Conservation (phyloP, 495 filamentous ascomycete species). For the Daldinia loculata region DNA sequence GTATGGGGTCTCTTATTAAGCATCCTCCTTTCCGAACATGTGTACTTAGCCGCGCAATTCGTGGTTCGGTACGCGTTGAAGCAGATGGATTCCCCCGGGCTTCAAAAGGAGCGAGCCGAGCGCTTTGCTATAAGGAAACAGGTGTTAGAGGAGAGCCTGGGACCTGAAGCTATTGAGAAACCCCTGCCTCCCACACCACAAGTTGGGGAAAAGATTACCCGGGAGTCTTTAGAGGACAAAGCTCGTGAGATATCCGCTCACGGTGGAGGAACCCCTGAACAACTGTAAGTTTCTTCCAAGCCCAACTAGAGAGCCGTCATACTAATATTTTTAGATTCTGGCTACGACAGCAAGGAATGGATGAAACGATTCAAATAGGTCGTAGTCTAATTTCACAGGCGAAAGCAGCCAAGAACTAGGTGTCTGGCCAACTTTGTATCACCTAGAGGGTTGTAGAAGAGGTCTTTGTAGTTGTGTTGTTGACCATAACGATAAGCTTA, state of each 20-base stretch:
- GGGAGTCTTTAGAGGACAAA: constrained; percentile 68
- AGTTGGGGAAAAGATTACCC: constrained; percentile 59
- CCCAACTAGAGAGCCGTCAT: not conserved
- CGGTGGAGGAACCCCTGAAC: constrained; percentile 61
- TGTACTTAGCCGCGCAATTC: constrained; percentile 78
- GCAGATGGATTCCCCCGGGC: constrained; percentile 85
- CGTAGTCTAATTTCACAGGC: constrained; percentile 40
- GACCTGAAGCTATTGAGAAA: constrained; percentile 54
- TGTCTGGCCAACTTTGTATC: not conserved
- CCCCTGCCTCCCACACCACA: constrained; percentile 46
- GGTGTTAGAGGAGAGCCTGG: constrained; percentile 70
- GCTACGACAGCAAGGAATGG: constrained; percentile 51
- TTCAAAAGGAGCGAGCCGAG: constrained; percentile 81
- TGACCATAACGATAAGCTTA: constrained; percentile 7
- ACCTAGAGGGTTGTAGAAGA: constrained; percentile 17
- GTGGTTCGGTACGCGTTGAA: constrained; percentile 72
- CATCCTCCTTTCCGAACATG: constrained; percentile 86
- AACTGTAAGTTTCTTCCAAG: constrained; percentile 49
- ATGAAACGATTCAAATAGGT: constrained; percentile 53
- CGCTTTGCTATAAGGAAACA: constrained; percentile 76
- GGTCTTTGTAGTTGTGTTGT: constrained; percentile 7
- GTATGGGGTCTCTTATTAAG: constrained; percentile 85
- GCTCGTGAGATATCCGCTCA: constrained; percentile 64
- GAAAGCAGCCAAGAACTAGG: constrained; percentile 29
- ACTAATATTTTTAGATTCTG: constrained; percentile 48